Percentiles rank a stretch among this genome's conserved stretches.
phyloP scores from a whole-genome alignment of 495 filamentous ascomycete species.

The Clohesyomyces aquaticus region DNA sequence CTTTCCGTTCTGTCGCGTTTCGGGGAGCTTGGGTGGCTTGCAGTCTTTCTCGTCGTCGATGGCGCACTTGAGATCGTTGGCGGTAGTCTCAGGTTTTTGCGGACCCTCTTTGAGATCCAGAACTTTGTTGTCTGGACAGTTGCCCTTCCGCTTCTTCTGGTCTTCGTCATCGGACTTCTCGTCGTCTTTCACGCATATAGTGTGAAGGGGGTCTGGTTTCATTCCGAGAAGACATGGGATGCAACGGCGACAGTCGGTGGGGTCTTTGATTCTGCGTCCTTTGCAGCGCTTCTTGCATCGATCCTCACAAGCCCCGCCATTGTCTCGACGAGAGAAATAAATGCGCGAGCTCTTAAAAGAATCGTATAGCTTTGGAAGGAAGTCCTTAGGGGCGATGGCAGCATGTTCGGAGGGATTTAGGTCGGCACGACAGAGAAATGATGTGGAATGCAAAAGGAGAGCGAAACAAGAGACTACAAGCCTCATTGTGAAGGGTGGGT shows the following conservation, averaged over 20 bases:
- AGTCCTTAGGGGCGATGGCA: too few relatives aligned
- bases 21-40: constrained; percentile 11
- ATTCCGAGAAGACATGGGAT: constrained; percentile 12
- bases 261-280: constrained; percentile 1
- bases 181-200: constrained; percentile 10
- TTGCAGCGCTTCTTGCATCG: constrained; percentile 5
- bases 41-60: constrained; percentile 23
- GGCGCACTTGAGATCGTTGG: constrained; percentile 17
- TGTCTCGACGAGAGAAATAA: too few relatives aligned
- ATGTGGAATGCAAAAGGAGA: too few relatives aligned
- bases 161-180: too few relatives aligned
- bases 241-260: constrained; percentile 5
- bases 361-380: too few relatives aligned
- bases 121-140: constrained; percentile 8
- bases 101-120: constrained; percentile 13
- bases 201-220: constrained; percentile 5
- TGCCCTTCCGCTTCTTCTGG: constrained; percentile 17
- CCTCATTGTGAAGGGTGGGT: too few relatives aligned
- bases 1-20: constrained; percentile 16
- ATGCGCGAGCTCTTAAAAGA: too few relatives aligned
- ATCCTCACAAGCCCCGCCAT: background rate
- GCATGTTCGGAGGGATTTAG: too few relatives aligned
- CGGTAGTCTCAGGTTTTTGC: background rate
- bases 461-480: too few relatives aligned
- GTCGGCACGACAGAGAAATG: too few relatives aligned